A percentile compares a stretch with the other conserved stretches of the same genome.
phyloP scores from a whole-genome alignment of 345 rosid species.

The Limnanthes douglasii region DNA sequence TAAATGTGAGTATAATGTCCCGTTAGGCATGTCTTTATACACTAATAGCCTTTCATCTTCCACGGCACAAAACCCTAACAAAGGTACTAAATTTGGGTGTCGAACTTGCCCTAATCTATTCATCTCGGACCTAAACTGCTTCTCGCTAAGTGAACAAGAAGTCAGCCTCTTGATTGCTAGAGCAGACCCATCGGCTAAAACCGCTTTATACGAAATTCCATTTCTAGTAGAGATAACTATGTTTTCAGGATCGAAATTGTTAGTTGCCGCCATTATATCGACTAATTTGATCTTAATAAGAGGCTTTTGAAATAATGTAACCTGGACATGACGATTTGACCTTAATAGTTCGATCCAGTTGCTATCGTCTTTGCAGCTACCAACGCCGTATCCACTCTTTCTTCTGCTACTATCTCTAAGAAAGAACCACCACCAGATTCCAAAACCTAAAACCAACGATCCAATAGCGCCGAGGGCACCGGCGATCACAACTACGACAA shows the following conservation, averaged over 20 bases:
- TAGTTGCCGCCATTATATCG: slow-evolving; percentile 33
- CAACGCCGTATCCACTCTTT: slow-evolving; percentile 25
- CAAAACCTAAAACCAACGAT: slow-evolving; percentile 23
- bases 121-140: slow-evolving; percentile 42
- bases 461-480: slow-evolving; percentile 31
- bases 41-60: slow-evolving; percentile 41
- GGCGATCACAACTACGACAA: slow-evolving; percentile 25
- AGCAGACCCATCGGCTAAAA: slow-evolving; percentile 38
- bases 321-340: slow-evolving; percentile 45
- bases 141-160: slow-evolving; percentile 27
- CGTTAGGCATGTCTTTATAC: slow-evolving; percentile 35
- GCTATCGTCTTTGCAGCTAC: slow-evolving; percentile 20
- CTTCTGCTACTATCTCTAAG: slow-evolving; percentile 13
- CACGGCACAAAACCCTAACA: slow-evolving; percentile 40
- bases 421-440: slow-evolving; percentile 39
- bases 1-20: slow-evolving; percentile 26
- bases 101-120: slow-evolving; percentile 33
- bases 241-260: slow-evolving; percentile 18
- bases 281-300: slow-evolving; percentile 34
- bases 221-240: slow-evolving; percentile 26
- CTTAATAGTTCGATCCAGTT: slow-evolving; percentile 33
- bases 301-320: slow-evolving; percentile 44
- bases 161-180: slow-evolving; percentile 40
- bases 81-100: slow-evolving; percentile 55
- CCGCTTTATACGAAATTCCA: slow-evolving; percentile 36